Conservation (phyloP, 169 alveolate species). For the Cystoisospora suis region DNA sequence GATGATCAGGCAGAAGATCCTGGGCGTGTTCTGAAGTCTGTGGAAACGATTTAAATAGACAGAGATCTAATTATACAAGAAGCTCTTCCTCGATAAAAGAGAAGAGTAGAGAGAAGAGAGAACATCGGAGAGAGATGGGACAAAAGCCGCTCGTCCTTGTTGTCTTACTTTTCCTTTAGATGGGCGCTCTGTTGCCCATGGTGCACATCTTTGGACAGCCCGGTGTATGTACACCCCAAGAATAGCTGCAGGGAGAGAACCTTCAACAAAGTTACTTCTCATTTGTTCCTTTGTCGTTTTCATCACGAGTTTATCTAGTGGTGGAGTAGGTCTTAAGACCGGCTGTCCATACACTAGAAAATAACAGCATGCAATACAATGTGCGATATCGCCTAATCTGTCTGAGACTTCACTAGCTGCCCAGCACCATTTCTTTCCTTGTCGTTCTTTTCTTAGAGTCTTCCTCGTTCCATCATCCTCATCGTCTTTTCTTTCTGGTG, state of each 20-base stretch:
- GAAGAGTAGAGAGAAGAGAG: neutral
- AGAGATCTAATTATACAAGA: too few species aligned
- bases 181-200: slow-evolving; percentile 28
- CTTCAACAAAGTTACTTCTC: slow-evolving; percentile 42
- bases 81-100: too few species aligned
- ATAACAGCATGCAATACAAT: slow-evolving; percentile 58
- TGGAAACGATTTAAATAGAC: too few species aligned
- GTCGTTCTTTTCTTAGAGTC: too few species aligned
- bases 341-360: slow-evolving; percentile 64
- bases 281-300: slow-evolving; percentile 56
- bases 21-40: too few species aligned
- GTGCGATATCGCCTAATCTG: slow-evolving; percentile 45
- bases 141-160: neutral
- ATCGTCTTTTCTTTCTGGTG: neutral
- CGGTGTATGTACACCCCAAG: slow-evolving; percentile 63
- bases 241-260: slow-evolving; percentile 54
- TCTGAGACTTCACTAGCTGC: slow-evolving; percentile 52
- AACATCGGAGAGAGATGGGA: neutral
- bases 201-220: slow-evolving; percentile 56
- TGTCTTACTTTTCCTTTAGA: slow-evolving; percentile 35
- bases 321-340: slow-evolving; percentile 57
- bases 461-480: too few species aligned
- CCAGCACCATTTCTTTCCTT: slow-evolving; percentile 15
- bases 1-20: too few species aligned
- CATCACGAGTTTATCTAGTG: slow-evolving; percentile 52